Percentiles rank a stretch among this genome's conserved stretches.
These are phyloP conservation scores for Yarrowia osloensis DNA, from an alignment of 805 yeast genomes.

Conservation along the genomic window DNA sequence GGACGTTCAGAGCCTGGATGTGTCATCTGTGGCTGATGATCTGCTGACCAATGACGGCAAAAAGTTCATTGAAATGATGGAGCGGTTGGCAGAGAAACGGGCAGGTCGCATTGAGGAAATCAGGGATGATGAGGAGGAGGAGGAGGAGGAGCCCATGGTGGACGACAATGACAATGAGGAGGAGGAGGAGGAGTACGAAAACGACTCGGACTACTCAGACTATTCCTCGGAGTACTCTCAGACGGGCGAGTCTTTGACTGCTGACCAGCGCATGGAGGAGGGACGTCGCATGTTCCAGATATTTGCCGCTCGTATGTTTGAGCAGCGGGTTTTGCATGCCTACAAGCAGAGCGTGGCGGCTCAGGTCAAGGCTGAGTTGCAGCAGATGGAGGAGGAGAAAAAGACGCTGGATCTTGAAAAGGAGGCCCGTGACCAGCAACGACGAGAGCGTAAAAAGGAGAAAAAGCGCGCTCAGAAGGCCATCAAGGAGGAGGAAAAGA, in stretches of 20 bases:
- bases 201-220: conserved; percentile 42
- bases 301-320: conserved; percentile 75
- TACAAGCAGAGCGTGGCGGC: conserved; percentile 80
- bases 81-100: conserved; percentile 58
- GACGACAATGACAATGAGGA: conserved; percentile 47
- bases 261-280: conserved; percentile 68
- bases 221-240: conserved; percentile 31
- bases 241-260: conserved; percentile 41
- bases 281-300: conserved; percentile 77
- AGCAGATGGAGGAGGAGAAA: conserved; percentile 42
- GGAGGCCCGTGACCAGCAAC: conserved; percentile 43
- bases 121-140: conserved; percentile 40
- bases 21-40: conserved; percentile 72
- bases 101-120: conserved; percentile 44
- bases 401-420: conserved; percentile 39
- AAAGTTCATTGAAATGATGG: conserved; percentile 77
- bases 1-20: conserved; percentile 6
- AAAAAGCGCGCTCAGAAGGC: conserved; percentile 46
- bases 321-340: conserved; percentile 69
- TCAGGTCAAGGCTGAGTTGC: conserved; percentile 43
- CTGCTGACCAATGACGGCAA: conserved; percentile 75
- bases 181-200: conserved; percentile 47
- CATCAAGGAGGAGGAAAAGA: conserved; percentile 47
- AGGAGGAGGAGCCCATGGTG: conserved; percentile 36
- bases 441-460: conserved; percentile 48